Conservation (phyloP, 768 basidiomycete genomes). For the Mycena vitilis region DNA sequence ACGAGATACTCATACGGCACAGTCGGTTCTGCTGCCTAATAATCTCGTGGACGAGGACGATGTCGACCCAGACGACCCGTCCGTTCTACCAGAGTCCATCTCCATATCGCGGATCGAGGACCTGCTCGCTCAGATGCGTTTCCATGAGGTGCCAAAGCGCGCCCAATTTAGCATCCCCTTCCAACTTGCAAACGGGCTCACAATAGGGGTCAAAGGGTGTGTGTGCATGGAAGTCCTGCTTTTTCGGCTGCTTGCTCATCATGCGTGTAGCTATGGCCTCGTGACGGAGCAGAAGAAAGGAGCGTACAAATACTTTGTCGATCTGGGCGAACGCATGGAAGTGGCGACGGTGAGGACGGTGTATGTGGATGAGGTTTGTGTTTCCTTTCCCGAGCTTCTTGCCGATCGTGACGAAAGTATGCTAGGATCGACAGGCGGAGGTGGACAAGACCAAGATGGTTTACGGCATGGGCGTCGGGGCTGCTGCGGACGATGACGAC, state of each 20-base stretch:
- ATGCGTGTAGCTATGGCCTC: slow-evolving; percentile 76
- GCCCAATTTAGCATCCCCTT: slow-evolving; percentile 87
- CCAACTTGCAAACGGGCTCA: slow-evolving; percentile 76
- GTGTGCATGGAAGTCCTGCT: slow-evolving; percentile 51
- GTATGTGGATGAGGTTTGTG: slow-evolving; percentile 80
- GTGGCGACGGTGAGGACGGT: slow-evolving; percentile 76
- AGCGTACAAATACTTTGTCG: slow-evolving; percentile 83
- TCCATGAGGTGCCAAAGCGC: slow-evolving; percentile 86
- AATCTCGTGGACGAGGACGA: slow-evolving; percentile 67
- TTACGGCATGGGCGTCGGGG: slow-evolving; percentile 56
- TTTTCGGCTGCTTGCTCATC: slow-evolving; percentile 12
- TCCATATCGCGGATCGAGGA: slow-evolving; percentile 85
- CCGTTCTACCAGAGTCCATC: slow-evolving; percentile 72
- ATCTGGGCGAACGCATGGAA: slow-evolving; percentile 81
- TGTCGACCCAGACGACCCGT: slow-evolving; percentile 50
- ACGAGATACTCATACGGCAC: slow-evolving; percentile 13
- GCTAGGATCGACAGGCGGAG: slow-evolving; percentile 1
- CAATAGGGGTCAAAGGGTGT: slow-evolving; percentile 87
- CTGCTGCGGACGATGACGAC: slow-evolving; percentile 52
- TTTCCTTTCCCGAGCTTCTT: slow-evolving; percentile 6
- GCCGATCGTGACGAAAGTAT: neutral
- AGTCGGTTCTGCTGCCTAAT: slow-evolving; percentile 73
- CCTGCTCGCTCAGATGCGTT: slow-evolving; percentile 81
- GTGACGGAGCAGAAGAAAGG: slow-evolving; percentile 92
- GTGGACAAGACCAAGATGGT: slow-evolving; percentile 58